These are phyloP conservation scores for Rheum nobile DNA, from an alignment of 148 eudicot species.

Conservation along the genomic window DNA sequence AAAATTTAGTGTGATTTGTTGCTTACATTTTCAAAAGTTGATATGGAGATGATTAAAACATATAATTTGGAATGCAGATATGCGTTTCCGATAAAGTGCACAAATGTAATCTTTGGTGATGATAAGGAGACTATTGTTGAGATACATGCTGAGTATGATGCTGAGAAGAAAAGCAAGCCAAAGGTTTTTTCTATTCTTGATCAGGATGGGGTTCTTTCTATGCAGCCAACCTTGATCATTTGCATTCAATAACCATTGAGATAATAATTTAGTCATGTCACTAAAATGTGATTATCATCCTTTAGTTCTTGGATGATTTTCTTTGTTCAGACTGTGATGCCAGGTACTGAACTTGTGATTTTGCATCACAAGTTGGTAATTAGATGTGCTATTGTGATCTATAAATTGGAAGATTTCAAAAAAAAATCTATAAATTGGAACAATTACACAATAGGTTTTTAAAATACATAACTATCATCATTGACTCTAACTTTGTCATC, in stretches of 20 bases:
- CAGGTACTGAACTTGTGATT: not conserved
- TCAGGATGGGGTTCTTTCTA: not conserved
- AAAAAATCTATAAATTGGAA: not conserved
- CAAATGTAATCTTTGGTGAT: conserved; percentile 71
- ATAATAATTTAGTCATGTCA: not conserved
- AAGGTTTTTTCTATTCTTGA: conserved; percentile 36
- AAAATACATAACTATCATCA: not conserved
- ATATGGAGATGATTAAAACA: not conserved
- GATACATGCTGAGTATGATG: conserved; percentile 88
- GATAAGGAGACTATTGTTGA: conserved; percentile 82
- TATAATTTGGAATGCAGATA: conserved; percentile 33
- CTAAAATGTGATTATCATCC: not conserved
- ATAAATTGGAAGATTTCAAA: not conserved
- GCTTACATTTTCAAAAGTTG: not conserved
- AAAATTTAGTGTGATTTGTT: not conserved
- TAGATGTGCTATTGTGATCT: not conserved
- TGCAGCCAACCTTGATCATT: not conserved
- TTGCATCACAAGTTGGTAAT: not conserved
- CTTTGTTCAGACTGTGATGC: not conserved
- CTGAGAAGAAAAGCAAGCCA: conserved; percentile 73
- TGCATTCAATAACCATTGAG: not conserved
- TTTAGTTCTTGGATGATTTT: not conserved
- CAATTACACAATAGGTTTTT: not conserved
- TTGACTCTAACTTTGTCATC: not conserved
- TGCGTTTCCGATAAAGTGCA: conserved; percentile 85